These are phyloP conservation scores for Prunus campanulata DNA, from an alignment of 306 rosid genomes.

Conservation along the genomic window DNA sequence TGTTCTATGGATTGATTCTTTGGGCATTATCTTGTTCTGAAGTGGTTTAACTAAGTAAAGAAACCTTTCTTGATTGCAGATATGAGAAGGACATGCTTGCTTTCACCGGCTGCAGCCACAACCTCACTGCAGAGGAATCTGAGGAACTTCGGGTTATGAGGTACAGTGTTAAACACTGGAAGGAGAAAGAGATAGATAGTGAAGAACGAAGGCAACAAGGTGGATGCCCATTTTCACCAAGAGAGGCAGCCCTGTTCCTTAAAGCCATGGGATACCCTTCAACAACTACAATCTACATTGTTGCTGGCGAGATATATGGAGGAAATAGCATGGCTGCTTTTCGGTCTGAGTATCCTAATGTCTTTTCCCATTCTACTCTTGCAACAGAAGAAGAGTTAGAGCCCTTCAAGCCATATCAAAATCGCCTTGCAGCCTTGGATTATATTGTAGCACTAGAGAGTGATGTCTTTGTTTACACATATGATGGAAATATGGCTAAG, in stretches of 20 bases:
- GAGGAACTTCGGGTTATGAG: conserved; percentile 83
- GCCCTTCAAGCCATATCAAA: conserved; percentile 77
- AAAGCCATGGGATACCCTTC: conserved; percentile 98
- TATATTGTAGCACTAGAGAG: conserved; percentile 85
- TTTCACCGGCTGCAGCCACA: conserved; percentile 95
- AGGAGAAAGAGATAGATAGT: conserved; percentile 91
- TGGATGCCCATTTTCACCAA: conserved; percentile 97
- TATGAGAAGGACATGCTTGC: conserved; percentile 99
- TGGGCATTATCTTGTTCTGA: not conserved
- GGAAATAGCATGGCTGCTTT: conserved; percentile 68
- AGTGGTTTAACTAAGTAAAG: not conserved
- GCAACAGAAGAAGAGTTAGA: conserved; percentile 81
- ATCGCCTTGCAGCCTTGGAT: conserved; percentile 96
- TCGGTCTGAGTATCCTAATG: conserved; percentile 67
- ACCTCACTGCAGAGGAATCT: conserved; percentile 68
- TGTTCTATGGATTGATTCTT: not conserved
- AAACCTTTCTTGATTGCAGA: conserved; percentile 36
- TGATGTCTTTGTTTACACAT: conserved; percentile 90
- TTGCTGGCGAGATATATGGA: conserved; percentile 95
- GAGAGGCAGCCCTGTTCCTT: conserved; percentile 90
- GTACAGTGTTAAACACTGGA: conserved; percentile 91
- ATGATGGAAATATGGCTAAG: conserved; percentile 99
- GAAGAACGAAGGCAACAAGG: conserved; percentile 66
- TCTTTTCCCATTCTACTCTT: conserved; percentile 74
- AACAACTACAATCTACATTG: conserved; percentile 88